Percentiles rank a stretch among this genome's conserved stretches.
These are phyloP conservation scores for Cyclocybe cylindracea DNA, from an alignment of 768 basidiomycete genomes.

Conservation along the genomic window DNA sequence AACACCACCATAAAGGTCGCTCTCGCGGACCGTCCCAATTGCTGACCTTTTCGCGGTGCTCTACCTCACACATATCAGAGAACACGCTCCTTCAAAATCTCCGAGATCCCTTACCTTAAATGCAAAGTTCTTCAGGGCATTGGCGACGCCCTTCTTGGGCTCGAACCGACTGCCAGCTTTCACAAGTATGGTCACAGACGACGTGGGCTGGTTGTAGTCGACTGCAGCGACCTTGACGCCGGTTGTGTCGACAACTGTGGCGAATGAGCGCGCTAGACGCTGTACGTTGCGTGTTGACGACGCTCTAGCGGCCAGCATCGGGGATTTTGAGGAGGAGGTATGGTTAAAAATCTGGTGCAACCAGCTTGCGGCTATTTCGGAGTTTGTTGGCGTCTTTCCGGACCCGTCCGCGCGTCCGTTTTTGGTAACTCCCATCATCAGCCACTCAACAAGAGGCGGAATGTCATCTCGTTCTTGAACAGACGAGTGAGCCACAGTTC, in stretches of 20 bases:
- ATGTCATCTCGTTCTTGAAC: too few relatives aligned
- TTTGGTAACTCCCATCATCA: slow-evolving; percentile 10
- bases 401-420: slow-evolving; percentile 22
- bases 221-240: slow-evolving; percentile 87
- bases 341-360: slow-evolving; percentile 24
- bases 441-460: background rate
- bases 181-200: slow-evolving; percentile 85
- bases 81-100: background rate
- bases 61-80: slow-evolving; percentile 39
- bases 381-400: slow-evolving; percentile 26
- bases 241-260: slow-evolving; percentile 77
- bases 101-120: slow-evolving; percentile 77
- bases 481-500: too few relatives aligned
- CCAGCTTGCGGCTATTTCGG: slow-evolving; percentile 22
- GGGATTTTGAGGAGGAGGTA: slow-evolving; percentile 32
- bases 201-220: slow-evolving; percentile 82
- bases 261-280: slow-evolving; percentile 72
- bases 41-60: slow-evolving; percentile 85
- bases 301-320: slow-evolving; percentile 65
- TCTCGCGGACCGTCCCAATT: slow-evolving; percentile 87
- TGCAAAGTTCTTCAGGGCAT: slow-evolving; percentile 96
- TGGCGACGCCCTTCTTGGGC: slow-evolving; percentile 85
- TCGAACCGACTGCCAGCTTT: slow-evolving; percentile 93
- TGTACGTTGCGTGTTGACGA: slow-evolving; percentile 55
- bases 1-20: slow-evolving; percentile 91